Base-by-base conservation (phyloP, 2,329 filamentous ascomycete genomes). In the Didymellaceae sp. region DNA sequence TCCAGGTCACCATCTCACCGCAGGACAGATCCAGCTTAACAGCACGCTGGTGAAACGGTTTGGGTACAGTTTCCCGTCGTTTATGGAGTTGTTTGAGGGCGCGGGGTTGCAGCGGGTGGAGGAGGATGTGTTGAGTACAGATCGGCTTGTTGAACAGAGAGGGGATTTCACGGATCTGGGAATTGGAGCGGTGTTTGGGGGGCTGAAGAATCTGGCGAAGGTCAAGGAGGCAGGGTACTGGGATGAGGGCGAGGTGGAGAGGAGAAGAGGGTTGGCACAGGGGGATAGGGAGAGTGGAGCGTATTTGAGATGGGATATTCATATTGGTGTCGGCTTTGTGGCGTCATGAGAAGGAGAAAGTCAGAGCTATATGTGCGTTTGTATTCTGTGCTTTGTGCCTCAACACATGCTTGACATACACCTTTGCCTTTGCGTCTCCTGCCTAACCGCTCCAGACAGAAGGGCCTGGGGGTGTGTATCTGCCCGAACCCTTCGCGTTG, bases 231-330 rank as follows among this genome's bases (percentile, higher is more conserved):
- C 66, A 48, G 66, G 61, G 16, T 64, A 55, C 51, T 68, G 65
- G 65, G 45, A 35, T 31, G 58, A 47, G 31, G 42, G 54, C 6
- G 58, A 66, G 35, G 61, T 67, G 11, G 52, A 56, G 28, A 38
- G 42, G 49, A 48, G 52, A 37, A 64, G 37, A 49, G 18, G 28
- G 32, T 49, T 57, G 49, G 61, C 61, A 4, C 20, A 63, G 7
- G 39, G 31, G 37, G 66, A 70, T 46, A 58, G 52, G 50, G 45
- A 66, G 37, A 55, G 48, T 18, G 65, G 65, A 1, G 62, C 63
- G 14, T 70, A 70, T 55, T 34, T 65, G 51, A 57, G 65, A 24
- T 70, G 65, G 64, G 65, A 68, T 60, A 51, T 70, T 28, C 57
- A 68, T 53, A 55, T 68, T 53, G 52, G 53, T 5, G 50, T 69